Conservation (phyloP, 139 green algal species). For the Chlamydomonas sp. region DNA sequence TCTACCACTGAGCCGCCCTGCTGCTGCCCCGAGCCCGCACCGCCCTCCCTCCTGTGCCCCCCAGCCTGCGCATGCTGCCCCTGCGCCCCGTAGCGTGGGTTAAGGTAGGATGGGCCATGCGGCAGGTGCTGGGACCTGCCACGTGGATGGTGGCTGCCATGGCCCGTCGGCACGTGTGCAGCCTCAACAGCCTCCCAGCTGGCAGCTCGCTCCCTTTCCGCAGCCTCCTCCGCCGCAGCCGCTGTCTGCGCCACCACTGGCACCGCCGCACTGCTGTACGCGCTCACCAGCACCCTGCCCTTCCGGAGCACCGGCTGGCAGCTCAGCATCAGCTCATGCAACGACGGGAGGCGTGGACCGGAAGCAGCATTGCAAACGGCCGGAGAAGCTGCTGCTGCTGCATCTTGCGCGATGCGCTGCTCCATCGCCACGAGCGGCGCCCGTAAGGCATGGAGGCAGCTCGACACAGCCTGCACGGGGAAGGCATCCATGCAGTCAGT, state of each 20-base stretch:
- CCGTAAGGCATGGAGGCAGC: conserved; percentile 8
- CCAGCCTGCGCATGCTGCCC: not conserved
- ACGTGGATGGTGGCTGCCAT: no score
- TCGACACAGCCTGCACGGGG: not conserved
- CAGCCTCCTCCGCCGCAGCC: not conserved
- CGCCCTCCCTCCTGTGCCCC: not conserved
- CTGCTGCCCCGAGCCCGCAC: not conserved
- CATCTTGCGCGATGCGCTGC: conserved; percentile 1
- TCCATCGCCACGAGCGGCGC: conserved; percentile 11
- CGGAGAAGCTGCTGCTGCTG: not conserved
- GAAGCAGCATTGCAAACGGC: not conserved
- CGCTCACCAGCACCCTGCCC: not conserved
- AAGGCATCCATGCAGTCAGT: not conserved
- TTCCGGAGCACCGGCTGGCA: conserved; percentile 8
- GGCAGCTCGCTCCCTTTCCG: not conserved
- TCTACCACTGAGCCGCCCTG: not conserved
- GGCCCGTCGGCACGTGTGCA: no score
- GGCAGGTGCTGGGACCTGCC: no score
- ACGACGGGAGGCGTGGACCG: not conserved
- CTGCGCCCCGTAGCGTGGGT: not conserved
- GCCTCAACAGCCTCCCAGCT: not conserved
- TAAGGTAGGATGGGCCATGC: no score
- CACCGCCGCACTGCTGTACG: not conserved
- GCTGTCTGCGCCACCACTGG: conserved; percentile 3
- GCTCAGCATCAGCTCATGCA: conserved; percentile 3